Base-by-base conservation (phyloP, 2,329 filamentous ascomycete genomes). In the Talaromyces funiculosus region DNA sequence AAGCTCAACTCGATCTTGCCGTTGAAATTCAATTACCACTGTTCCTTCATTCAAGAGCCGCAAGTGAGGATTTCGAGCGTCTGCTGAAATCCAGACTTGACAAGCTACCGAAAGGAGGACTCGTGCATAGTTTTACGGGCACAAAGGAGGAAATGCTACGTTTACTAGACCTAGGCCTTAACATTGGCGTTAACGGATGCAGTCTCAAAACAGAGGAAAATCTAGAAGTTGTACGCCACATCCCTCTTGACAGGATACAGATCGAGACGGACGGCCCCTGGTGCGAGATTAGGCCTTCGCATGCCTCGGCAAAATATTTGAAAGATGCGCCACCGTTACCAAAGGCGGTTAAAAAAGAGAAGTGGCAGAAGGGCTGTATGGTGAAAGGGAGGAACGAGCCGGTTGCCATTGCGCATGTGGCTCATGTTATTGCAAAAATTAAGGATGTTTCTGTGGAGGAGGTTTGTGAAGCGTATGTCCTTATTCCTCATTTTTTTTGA, bases 261-360 rank as follows among this genome's bases (percentile, higher is more conserved):
- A 86, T 99, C 53, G 94, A 99, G 81, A 99, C 94, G 0, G 94
- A 99, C 72, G 94, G 94, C 2, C 94, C 94, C 3, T 99, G 94
- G 90, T 99, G 94, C 71, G 94, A 99, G 74, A 93, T 99, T 62
- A 82, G 94, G 24, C 88, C 92, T 0, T 90, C 85, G 31, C 93
- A 99, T 76, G 92, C 92, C 31, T 91, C 90, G 2, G 90, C 88
- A 68, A 88, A 88, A 73, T 89, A 88, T 65, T 75, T 89, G 65
- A 80, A 85, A 4, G 87, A 87, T 56, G 84, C 89, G 1, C 87
- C 88, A 0, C 81, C 86, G 57, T 78, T 90, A 35, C 94, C 88
- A 67, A 95, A 90, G 75, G 82, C 87, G 4, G 89, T 97, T 31
- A 99, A 97, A 81, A 97, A 96, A 78, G 94, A 99, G 78, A 96